These are phyloP conservation scores for Neopestalotiopsis sp. DNA, from an alignment of 2,329 filamentous ascomycete species.

Conservation along the genomic window DNA sequence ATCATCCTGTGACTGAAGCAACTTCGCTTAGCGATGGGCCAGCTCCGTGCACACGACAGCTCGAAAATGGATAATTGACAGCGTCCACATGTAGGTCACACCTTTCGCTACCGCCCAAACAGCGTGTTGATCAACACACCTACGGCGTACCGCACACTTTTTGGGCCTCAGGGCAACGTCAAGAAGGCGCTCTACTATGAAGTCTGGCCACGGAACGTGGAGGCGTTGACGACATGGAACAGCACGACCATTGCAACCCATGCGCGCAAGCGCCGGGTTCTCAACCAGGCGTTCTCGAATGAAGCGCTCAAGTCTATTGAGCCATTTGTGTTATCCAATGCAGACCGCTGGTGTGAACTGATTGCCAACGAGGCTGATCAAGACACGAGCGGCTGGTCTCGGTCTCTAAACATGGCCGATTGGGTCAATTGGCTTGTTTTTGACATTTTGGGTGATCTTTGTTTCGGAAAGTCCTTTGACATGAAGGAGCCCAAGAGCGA, in stretches of 20 bases:
- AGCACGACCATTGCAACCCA: slow-evolving; percentile 12
- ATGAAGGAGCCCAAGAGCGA: slow-evolving; percentile 16
- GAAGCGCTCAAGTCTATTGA: slow-evolving; percentile 6
- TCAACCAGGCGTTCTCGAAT: slow-evolving; percentile 14
- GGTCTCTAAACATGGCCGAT: slow-evolving; percentile 16
- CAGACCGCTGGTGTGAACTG: slow-evolving; percentile 8
- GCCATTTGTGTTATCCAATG: slow-evolving; percentile 11
- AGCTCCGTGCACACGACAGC: not conserved
- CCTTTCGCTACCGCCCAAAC: slow-evolving; percentile 7
- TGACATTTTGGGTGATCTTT: slow-evolving; percentile 17
- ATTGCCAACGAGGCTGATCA: not conserved
- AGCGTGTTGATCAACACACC: slow-evolving; percentile 9
- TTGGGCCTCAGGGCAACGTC: slow-evolving; percentile 22
- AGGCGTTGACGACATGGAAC: slow-evolving; percentile 19
- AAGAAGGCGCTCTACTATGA: slow-evolving; percentile 21
- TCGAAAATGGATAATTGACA: not conserved
- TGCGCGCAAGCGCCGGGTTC: slow-evolving; percentile 14
- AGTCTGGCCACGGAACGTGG: slow-evolving; percentile 18
- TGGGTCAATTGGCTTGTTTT: slow-evolving; percentile 17
- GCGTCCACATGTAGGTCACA: not conserved
- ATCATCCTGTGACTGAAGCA: not conserved
- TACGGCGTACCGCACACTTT: slow-evolving; percentile 13
- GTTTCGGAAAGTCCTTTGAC: slow-evolving; percentile 16
- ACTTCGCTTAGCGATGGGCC: not conserved
- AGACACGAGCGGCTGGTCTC: not conserved